Evolutionary conservation across 1,139 yeast species (phyloP).

Genomic region (Meyerozyma smithsonii): DNA sequence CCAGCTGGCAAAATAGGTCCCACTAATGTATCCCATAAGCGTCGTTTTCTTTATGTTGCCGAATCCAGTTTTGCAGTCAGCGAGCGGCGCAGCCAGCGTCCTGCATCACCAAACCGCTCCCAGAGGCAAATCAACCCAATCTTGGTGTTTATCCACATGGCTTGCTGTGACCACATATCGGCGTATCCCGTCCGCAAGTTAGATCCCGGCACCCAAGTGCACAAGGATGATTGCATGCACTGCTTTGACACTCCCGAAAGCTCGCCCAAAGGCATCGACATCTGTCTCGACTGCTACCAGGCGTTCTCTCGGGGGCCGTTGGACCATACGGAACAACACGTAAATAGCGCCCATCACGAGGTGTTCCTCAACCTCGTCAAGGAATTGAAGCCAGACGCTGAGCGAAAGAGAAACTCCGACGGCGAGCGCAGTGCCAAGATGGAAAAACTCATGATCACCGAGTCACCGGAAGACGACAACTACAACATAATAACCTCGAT

Average conservation of each 20-base stretch:
- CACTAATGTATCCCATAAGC: conserved; percentile 15
- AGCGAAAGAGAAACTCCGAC: conserved; percentile 20
- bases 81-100: background rate
- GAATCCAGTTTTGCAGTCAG: background rate
- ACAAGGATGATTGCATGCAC: conserved; percentile 81
- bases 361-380: conserved; percentile 55
- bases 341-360: conserved; percentile 45
- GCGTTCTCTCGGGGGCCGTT: conserved; percentile 52
- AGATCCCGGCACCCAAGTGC: conserved; percentile 34
- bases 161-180: conserved; percentile 2
- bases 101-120: background rate
- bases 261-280: conserved; percentile 56
- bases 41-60: background rate
- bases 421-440: conserved; percentile 49
- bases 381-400: conserved; percentile 34
- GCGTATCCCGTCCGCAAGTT: conserved; percentile 13
- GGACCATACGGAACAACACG: conserved; percentile 54
- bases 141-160: background rate
- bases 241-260: conserved; percentile 73
- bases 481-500: conserved; percentile 48
- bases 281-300: conserved; percentile 63
- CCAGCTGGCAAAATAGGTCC: conserved; percentile 55
- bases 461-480: conserved; percentile 62
- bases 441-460: conserved; percentile 70
- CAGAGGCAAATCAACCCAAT: background rate